Conservation (phyloP, 345 rosid species). For the Iberis pinnata region DNA sequence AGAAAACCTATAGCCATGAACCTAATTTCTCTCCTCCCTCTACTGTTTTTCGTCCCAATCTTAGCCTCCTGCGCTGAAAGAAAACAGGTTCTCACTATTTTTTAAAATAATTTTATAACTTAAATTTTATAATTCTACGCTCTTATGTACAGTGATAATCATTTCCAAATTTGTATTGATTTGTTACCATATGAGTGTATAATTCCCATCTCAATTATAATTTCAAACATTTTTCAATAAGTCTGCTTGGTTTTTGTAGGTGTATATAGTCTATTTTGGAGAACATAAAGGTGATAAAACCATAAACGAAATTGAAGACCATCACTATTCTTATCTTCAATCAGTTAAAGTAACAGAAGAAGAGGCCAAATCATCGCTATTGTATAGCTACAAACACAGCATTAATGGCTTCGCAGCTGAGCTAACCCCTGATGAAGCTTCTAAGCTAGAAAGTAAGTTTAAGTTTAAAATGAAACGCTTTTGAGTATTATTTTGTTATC, state of each 20-base stretch:
- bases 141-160: not conserved
- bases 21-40: slow-evolving; percentile 23
- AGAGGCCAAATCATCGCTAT: slow-evolving; percentile 54
- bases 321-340: slow-evolving; percentile 53
- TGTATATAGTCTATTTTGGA: slow-evolving; percentile 61
- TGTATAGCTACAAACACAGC: slow-evolving; percentile 86
- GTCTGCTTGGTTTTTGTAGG: slow-evolving; percentile 31
- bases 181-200: not conserved
- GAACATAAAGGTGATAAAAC: slow-evolving; percentile 49
- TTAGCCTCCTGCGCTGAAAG: slow-evolving; percentile 34
- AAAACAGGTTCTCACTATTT: slow-evolving; percentile 28
- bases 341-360: slow-evolving; percentile 57
- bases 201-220: no score
- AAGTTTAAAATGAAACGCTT: not conserved
- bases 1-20: slow-evolving; percentile 25
- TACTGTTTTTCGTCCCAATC: slow-evolving; percentile 36
- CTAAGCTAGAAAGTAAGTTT: slow-evolving; percentile 35
- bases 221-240: not conserved
- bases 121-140: not conserved
- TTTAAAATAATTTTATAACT: not conserved
- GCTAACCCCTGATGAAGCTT: slow-evolving; percentile 57
- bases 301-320: slow-evolving; percentile 49
- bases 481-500: not conserved
- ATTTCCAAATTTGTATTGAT: not conserved
- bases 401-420: slow-evolving; percentile 79